Base-by-base conservation (phyloP, 225 moss, liverwort and hornwort genomes). In the Marchantia paleacea region DNA sequence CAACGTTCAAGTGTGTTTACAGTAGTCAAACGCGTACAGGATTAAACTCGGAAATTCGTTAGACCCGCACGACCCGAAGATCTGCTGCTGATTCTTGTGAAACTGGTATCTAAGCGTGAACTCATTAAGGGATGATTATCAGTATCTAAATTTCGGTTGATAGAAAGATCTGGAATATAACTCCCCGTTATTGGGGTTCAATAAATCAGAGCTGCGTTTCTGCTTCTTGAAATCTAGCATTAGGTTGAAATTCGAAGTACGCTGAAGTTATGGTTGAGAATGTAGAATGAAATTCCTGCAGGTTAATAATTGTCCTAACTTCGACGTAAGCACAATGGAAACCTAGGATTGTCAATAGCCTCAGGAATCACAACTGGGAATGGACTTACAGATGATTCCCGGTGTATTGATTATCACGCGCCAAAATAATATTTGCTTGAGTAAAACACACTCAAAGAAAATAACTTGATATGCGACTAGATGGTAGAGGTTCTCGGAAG, bases 321-420 rank as follows among this genome's bases (percentile, higher is more conserved):
- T 2, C 39, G 39, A 39, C 18, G 18, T 0, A 60, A 18, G 22
- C 16, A 5, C 22, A 24, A 62, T 24, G 28, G 0, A 29, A 66
- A 11, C 1, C 66, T 3, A 28, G 9, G 9, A 12, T 12, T 26
- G 12, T 29, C 28, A 3, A 20, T 26, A 29, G 66, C 26, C 12
- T 12, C 29, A 66, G 9, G 39, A 39, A 39, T 39, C 39, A 39
- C 39, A 39, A 39, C 39, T 5, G 39, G 39, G 39, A 39, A 39
- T 39, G 39, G 39, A 39, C 2, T 66, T 13, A 11, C 66, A 8
- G 10, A 66, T 13, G 12, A 25, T 6, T 66, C 29, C 18, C 29
- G 66, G 66, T 29, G 66, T 66, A 26, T 28, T 66, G 66, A 66
- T 26, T 66, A 66, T 20, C 66, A 66, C 66, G 66, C 66, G 66